A percentile compares a stretch with the other conserved stretches of the same genome.
Conservation (phyloP, 2,329 filamentous ascomycete species). For the Ophiosphaerella korrae region DNA sequence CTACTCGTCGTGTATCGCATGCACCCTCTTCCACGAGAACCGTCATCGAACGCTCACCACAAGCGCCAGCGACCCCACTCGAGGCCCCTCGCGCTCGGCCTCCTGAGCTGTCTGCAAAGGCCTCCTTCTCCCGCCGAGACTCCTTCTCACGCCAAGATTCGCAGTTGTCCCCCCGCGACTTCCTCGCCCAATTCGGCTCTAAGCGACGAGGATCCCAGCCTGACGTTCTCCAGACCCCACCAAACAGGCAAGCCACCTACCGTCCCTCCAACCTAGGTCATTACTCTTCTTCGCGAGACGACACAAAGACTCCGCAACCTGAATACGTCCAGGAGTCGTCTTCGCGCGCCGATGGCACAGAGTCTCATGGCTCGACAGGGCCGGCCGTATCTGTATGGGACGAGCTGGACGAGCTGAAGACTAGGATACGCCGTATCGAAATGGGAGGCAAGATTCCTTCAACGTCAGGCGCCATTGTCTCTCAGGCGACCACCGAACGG, state of each 20-base stretch:
- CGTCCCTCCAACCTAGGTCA: constrained; percentile 44
- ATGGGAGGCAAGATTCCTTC: constrained; percentile 84
- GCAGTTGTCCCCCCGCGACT: constrained; percentile 42
- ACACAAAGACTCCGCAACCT: constrained; percentile 31
- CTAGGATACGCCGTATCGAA: constrained; percentile 87
- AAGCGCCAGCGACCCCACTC: constrained; percentile 30
- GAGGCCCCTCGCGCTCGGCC: constrained; percentile 32
- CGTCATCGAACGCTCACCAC: constrained; percentile 32
- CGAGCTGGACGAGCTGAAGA: constrained; percentile 93
- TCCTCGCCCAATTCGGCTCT: constrained; percentile 35
- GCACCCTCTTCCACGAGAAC: constrained; percentile 35
- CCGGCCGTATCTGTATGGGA: constrained; percentile 97
- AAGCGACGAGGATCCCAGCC: constrained; percentile 40
- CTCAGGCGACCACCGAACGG: constrained; percentile 74
- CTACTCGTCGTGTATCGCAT: constrained; percentile 39
- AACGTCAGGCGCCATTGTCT: constrained; percentile 73
- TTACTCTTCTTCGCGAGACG: constrained; percentile 39
- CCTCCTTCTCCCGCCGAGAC: constrained; percentile 35
- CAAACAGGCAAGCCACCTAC: constrained; percentile 38
- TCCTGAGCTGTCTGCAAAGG: constrained; percentile 36
- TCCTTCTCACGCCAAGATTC: constrained; percentile 34
- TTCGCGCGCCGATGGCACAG: constrained; percentile 58
- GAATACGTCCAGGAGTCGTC: constrained; percentile 33
- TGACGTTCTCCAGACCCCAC: constrained; percentile 39
- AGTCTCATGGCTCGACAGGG: constrained; percentile 85